Evolutionary conservation across 805 yeast species (phyloP), one percentile per base, ranked within the genome.

Genomic region (Ogataea paraovalis): DNA sequence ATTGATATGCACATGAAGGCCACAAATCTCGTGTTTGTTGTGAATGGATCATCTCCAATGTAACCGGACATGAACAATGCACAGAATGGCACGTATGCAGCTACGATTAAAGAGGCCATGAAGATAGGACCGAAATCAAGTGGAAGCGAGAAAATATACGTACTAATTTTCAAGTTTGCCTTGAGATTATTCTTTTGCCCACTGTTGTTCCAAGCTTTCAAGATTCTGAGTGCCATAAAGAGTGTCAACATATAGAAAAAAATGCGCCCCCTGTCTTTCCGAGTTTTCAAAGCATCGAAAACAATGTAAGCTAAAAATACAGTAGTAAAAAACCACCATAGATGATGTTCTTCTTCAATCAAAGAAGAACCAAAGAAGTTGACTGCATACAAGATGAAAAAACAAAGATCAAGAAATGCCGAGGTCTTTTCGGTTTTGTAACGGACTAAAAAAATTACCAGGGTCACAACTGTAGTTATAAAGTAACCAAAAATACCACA

Each of bases 271-370:
- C 39, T 44, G 21, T 22, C 49, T 21, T 49, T 32, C 14, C 44
- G 34, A 12, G 38, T 30, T 14, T 48, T 48, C 8, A 52, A 14
- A 3, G 61, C 48, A 46, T 54, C 41, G 19, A 51, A 47, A 3
- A 56, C 44, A 32, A 59, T 34, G 9, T 52, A 39, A 0, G 57
- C 44, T 4, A 58, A 19, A 36, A 65, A 58, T 0, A 75, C 73
- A 0, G 78, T 70, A 0, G 77, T 62, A 20, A 77, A 68, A 82
- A 88, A 86, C 87, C 96, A 94, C 99, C 99, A 94, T 16, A 91
- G 65, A 61, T 91, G 97, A 61, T 94, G 96, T 61, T 94, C 99
- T 64, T 94, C 99, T 60, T 94, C 99, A 16, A 94, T 85, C 48
- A 91, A 72, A 23, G 96, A 91, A 50, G 95, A 88, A 10, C 91